Evolutionary conservation across 169 alveolate species (phyloP).

Genomic region (Cryptosporidium viatorum): DNA sequence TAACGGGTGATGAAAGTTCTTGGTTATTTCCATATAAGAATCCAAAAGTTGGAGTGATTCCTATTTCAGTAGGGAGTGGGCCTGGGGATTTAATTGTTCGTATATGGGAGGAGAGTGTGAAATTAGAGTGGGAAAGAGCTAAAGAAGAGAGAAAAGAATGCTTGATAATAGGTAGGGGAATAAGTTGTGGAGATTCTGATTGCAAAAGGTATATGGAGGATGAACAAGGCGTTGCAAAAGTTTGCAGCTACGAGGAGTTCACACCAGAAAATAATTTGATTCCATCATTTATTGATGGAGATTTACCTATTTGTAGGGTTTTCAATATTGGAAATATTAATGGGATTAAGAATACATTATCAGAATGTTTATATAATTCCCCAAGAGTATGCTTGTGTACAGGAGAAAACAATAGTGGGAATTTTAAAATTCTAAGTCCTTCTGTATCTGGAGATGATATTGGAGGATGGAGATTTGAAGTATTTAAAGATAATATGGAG

Average conservation of each 20-base stretch:
- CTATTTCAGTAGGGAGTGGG: slow-evolving; percentile 12
- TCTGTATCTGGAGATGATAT: not conserved
- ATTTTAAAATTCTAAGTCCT: slow-evolving; percentile 26
- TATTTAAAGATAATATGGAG: not conserved
- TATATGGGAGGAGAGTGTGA: slow-evolving; percentile 37
- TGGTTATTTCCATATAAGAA: slow-evolving; percentile 18
- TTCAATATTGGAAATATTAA: not conserved
- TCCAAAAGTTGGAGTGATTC: slow-evolving; percentile 50
- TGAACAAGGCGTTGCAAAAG: not conserved
- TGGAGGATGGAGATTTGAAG: slow-evolving; percentile 54
- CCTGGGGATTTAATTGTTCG: not conserved
- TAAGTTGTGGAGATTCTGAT: slow-evolving; percentile 7
- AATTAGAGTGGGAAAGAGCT: not conserved
- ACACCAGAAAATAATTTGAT: slow-evolving; percentile 10
- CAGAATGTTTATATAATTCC: not conserved
- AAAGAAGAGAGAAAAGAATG: not conserved
- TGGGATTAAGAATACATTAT: not conserved
- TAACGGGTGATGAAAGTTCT: not conserved
- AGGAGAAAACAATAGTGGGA: not conserved
- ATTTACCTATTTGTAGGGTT: slow-evolving; percentile 18
- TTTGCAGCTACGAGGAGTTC: not conserved
- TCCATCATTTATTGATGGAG: slow-evolving; percentile 52
- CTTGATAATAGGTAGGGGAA: slow-evolving; percentile 11
- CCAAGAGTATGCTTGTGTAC: slow-evolving; percentile 20
- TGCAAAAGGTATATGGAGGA: not conserved